phyloP scores from a whole-genome alignment of 1,284 basidiomycete species.

The Malassezia furfur region DNA sequence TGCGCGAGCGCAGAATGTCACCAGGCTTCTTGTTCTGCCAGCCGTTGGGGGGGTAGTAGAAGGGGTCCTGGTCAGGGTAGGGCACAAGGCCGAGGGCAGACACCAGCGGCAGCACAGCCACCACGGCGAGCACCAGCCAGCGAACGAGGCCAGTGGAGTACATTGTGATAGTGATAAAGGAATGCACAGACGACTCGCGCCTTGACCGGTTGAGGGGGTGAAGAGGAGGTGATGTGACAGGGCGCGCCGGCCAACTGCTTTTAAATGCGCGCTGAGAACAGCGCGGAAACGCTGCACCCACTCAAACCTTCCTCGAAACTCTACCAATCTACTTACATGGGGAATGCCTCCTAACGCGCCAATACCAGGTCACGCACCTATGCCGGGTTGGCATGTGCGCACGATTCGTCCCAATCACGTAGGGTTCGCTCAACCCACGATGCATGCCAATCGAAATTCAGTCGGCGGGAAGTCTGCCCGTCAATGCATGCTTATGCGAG shows the following conservation, averaged over 20 bases:
- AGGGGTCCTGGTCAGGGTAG: conserved; percentile 15
- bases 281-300: neutral
- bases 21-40: conserved; percentile 21
- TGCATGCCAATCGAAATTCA: too few species aligned
- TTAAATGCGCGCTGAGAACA: neutral
- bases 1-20: conserved; percentile 25
- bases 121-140: conserved; percentile 16
- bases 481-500: too few species aligned
- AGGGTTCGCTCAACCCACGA: too few species aligned
- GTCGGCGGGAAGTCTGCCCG: too few species aligned
- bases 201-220: neutral
- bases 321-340: too few species aligned
- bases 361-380: too few species aligned
- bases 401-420: too few species aligned
- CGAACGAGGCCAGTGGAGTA: conserved; percentile 7
- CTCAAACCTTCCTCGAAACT: too few species aligned
- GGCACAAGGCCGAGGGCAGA: conserved; percentile 4
- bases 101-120: conserved; percentile 9
- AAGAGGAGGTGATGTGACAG: neutral
- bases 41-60: conserved; percentile 17
- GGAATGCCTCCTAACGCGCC: too few species aligned
- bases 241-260: neutral
- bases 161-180: conserved; percentile 2
- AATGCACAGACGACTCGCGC: conserved; percentile 2
- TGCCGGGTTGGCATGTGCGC: too few species aligned